Evolutionary conservation across 2,329 filamentous ascomycete genomes (phyloP), one percentile per base, ranked within the genome.

Genomic region (Phyllosticta citribraziliensis): DNA sequence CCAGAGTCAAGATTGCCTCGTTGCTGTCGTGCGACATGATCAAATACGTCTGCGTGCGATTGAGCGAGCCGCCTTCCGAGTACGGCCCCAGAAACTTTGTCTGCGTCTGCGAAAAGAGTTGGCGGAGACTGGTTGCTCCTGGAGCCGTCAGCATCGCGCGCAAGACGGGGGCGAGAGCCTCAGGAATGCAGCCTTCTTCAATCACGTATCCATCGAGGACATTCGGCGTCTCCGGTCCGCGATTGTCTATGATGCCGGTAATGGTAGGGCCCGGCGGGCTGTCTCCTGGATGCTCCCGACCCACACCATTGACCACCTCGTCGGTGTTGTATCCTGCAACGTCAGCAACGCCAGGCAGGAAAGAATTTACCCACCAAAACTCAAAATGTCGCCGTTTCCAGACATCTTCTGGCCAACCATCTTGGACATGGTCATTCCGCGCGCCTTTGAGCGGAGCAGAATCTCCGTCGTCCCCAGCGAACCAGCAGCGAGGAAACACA

Each of bases 21-120:
- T 84, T 74, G 75, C 80, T 84, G 65, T 87, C 85, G 66, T 88
- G 84, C 1, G 81, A 83, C 84, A 88, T 87, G 67, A 87, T 78
- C 3, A 88, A 76, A 68, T 87, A 88, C 0, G 84, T 78, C 62
- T 86, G 82, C 0, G 84, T 88, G 62, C 74, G 80, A 68, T 82
- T 80, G 20, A 86, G 72, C 19, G 83, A 82, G 0, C 85, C 82
- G 6, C 77, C 75, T 6, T 74, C 74, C 58, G 74, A 78, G 64
- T 86, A 86, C 0, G 84, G 83, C 0, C 85, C 85, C 0, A 86
- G 69, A 51, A 86, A 73, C n/a, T 78, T 72, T 68, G 80, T 83
- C 30, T 80, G 80, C 52, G 76, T 73, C 24, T 76, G 74, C 6
- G 81, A 78, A 35, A 84, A 69, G 11, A 76, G 73, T 8, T 78